phyloP scores from a whole-genome alignment of 495 filamentous ascomycete genomes.

The Niebla homalea region DNA sequence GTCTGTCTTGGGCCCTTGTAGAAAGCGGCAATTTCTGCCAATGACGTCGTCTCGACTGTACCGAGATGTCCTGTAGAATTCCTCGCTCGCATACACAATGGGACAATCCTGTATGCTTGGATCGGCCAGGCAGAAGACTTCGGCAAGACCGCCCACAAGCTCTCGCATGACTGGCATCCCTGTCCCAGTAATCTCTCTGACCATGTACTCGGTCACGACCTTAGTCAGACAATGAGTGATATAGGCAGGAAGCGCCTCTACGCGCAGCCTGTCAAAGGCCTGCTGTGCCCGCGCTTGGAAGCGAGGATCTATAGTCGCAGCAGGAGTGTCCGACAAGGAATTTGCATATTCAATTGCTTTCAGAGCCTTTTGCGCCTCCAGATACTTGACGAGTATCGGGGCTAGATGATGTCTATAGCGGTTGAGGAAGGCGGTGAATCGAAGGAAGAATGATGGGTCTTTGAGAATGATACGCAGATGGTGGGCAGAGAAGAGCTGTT shows the following conservation, averaged over 20 bases:
- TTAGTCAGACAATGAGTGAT: slow-evolving; percentile 49
- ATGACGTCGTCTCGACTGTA: slow-evolving; percentile 46
- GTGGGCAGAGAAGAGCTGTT: slow-evolving; percentile 51
- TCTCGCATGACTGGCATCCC: slow-evolving; percentile 41
- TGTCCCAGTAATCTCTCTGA: slow-evolving; percentile 43
- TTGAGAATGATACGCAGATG: slow-evolving; percentile 48
- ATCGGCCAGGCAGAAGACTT: slow-evolving; percentile 69
- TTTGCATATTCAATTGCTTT: slow-evolving; percentile 61
- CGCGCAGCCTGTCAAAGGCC: slow-evolving; percentile 46
- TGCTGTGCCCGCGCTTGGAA: slow-evolving; percentile 44
- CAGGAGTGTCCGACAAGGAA: slow-evolving; percentile 36
- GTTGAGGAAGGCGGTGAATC: slow-evolving; percentile 54
- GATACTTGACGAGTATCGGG: slow-evolving; percentile 49
- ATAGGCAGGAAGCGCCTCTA: slow-evolving; percentile 59
- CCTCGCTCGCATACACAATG: slow-evolving; percentile 65
- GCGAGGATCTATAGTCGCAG: slow-evolving; percentile 34
- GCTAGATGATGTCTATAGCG: slow-evolving; percentile 59
- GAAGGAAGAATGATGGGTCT: slow-evolving; percentile 54
- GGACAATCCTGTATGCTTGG: slow-evolving; percentile 60
- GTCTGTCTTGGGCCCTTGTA: slow-evolving; percentile 48
- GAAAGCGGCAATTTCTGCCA: slow-evolving; percentile 49
- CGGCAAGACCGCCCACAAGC: slow-evolving; percentile 57
- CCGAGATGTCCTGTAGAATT: slow-evolving; percentile 50
- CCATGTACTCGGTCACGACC: slow-evolving; percentile 45
- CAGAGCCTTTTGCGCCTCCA: slow-evolving; percentile 52